These are phyloP conservation scores for Eucalyptus caleyi DNA, from an alignment of 345 rosid species.

Conservation along the genomic window DNA sequence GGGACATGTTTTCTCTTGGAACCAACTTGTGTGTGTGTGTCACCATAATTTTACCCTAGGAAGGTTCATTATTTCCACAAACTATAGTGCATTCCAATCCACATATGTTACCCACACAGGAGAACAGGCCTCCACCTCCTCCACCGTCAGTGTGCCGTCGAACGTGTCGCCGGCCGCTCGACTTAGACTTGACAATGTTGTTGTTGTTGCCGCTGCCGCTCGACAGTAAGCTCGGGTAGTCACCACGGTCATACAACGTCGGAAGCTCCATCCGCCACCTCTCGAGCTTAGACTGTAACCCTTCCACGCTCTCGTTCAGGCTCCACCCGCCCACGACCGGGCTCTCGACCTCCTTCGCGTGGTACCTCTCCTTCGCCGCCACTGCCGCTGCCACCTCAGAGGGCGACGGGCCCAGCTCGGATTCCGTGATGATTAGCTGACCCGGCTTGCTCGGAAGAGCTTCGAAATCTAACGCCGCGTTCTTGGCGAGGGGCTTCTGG, in stretches of 20 bases:
- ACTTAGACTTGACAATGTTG: background rate
- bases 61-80: conserved; percentile 21
- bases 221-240: conserved; percentile 9
- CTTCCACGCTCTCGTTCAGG: conserved; percentile 57
- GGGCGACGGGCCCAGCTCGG: conserved; percentile 79
- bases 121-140: conserved; percentile 29
- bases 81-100: conserved; percentile 64
- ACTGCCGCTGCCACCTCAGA: conserved; percentile 71
- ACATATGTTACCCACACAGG: conserved; percentile 61
- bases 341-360: conserved; percentile 33
- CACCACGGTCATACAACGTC: conserved; percentile 38
- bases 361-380: conserved; percentile 20
- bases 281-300: conserved; percentile 67
- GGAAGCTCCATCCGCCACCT: conserved; percentile 80
- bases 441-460: background rate
- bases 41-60: background rate
- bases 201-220: background rate
- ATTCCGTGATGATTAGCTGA: conserved; percentile 27
- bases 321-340: conserved; percentile 42
- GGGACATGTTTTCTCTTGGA: background rate
- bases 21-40: background rate
- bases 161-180: conserved; percentile 1
- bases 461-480: background rate
- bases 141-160: conserved; percentile 24
- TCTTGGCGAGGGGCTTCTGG: background rate